A percentile compares a stretch with the other conserved stretches of the same genome.
phyloP scores from a whole-genome alignment of 306 rosid species.

The Inga oerstediana region DNA sequence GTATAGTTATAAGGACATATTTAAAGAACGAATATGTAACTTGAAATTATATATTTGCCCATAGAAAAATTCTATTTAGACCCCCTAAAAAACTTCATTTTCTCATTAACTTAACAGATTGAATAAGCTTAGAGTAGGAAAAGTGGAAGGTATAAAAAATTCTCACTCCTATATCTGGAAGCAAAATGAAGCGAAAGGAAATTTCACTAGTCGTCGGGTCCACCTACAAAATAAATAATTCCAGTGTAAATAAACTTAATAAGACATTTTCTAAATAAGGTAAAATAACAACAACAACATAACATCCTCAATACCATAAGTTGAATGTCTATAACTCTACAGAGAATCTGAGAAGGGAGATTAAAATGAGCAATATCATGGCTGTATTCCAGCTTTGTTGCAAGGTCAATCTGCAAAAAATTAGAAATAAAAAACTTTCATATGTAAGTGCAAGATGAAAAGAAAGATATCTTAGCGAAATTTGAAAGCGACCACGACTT shows the following conservation, averaged over 20 bases:
- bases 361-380: slow-evolving; percentile 60
- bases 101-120: neutral
- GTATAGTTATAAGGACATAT: neutral
- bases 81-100: neutral
- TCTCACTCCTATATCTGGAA: slow-evolving; percentile 73
- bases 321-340: slow-evolving; percentile 58
- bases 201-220: slow-evolving; percentile 73
- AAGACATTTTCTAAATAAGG: neutral
- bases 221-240: slow-evolving; percentile 52
- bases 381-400: slow-evolving; percentile 63
- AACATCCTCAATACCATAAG: slow-evolving; percentile 60
- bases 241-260: neutral
- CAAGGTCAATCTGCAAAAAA: slow-evolving; percentile 62
- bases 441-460: neutral
- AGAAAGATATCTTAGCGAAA: neutral
- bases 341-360: slow-evolving; percentile 72
- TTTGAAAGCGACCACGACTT: neutral
- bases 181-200: slow-evolving; percentile 71
- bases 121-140: neutral
- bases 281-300: neutral
- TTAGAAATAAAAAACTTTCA: neutral
- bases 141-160: slow-evolving; percentile 23
- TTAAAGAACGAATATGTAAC: slow-evolving; percentile 28
- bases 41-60: neutral
- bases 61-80: neutral